Conservation (phyloP, 345 rosid genomes). For the Eucalyptus lansdowneana region DNA sequence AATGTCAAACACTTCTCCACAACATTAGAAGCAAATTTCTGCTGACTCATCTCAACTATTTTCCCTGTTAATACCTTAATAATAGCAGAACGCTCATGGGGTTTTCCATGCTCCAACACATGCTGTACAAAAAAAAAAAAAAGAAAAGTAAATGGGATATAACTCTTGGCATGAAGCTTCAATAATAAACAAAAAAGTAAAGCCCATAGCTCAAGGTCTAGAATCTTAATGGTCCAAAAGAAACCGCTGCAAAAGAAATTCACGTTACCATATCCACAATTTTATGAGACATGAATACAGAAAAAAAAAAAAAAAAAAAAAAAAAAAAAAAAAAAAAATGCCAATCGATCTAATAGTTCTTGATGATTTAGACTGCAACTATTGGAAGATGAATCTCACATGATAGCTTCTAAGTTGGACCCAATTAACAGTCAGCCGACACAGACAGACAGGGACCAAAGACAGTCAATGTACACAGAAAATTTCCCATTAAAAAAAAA, state of each 20-base stretch:
- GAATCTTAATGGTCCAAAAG: not conserved
- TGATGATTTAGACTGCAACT: not conserved
- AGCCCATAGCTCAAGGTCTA: not conserved
- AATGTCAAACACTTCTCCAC: slow-evolving; percentile 56
- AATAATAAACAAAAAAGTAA: not conserved
- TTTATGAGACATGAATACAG: not conserved
- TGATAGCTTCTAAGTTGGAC: not conserved
- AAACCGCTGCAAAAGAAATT: not conserved
- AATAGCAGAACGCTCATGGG: slow-evolving; percentile 46
- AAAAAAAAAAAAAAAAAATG: not conserved
- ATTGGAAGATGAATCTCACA: not conserved
- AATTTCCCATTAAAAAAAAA: not conserved
- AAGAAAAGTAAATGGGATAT: not conserved
- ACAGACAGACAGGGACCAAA: not conserved
- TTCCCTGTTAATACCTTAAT: slow-evolving; percentile 50
- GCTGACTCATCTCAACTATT: slow-evolving; percentile 64
- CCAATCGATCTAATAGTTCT: not conserved
- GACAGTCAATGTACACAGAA: not conserved
- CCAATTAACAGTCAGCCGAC: not conserved
- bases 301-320: not conserved
- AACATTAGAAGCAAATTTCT: slow-evolving; percentile 56
- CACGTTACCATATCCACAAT: not conserved
- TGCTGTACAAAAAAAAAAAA: slow-evolving; percentile 19
- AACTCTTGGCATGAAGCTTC: not conserved
- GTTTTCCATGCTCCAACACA: slow-evolving; percentile 58